Evolutionary conservation across 768 basidiomycete genomes (phyloP).

Genomic region (Kwoniella europaea): DNA sequence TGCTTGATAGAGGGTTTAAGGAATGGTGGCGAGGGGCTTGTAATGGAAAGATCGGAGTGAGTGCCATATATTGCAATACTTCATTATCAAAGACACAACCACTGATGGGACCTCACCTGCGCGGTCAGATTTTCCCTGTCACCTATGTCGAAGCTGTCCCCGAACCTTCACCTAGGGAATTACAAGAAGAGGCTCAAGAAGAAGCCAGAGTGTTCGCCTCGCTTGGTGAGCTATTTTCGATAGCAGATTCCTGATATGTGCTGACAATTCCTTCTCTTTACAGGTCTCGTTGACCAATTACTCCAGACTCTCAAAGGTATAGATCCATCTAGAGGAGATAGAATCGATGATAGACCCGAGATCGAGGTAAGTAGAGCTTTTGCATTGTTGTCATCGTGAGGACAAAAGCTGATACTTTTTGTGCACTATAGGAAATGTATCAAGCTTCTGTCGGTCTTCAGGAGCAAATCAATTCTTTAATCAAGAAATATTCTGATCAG

Average conservation of each 20-base stretch:
- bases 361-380: conserved; percentile 67
- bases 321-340: conserved; percentile 74
- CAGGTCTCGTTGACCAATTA: conserved; percentile 56
- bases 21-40: conserved; percentile 98
- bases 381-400: too few relatives aligned
- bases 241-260: neutral
- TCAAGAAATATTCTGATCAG: conserved; percentile 97
- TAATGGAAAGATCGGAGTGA: conserved; percentile 70
- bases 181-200: conserved; percentile 80
- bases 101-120: neutral
- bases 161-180: conserved; percentile 75
- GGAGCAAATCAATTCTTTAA: conserved; percentile 93
- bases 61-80: conserved; percentile 10
- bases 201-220: conserved; percentile 82
- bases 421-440: conserved; percentile 73
- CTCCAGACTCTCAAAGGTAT: conserved; percentile 69
- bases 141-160: conserved; percentile 82
- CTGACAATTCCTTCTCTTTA: neutral
- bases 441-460: conserved; percentile 84
- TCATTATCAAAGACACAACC: neutral
- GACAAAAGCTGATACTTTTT: too few relatives aligned
- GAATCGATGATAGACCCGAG: conserved; percentile 88
- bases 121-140: conserved; percentile 78
- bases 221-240: conserved; percentile 41
- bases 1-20: conserved; percentile 88